Evolutionary conservation across 164 flowering plant genomes (phyloP).

Genomic region (Chimonanthus salicifolius): DNA sequence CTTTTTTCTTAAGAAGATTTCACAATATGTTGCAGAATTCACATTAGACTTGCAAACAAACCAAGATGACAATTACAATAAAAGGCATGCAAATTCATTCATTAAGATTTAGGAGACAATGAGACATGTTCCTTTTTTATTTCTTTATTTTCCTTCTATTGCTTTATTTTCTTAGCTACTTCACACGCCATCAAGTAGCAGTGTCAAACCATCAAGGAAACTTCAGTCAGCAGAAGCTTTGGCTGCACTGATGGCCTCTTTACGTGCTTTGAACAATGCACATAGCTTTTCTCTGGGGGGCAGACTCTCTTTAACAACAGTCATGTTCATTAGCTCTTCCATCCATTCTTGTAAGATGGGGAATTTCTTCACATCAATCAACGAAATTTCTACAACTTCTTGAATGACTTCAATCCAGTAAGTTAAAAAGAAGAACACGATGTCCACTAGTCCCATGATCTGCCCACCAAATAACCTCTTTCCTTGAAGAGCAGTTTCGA

Average conservation of each 20-base stretch:
- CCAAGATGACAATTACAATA: too few species aligned
- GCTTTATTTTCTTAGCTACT: too few species aligned
- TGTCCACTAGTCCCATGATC: slow-evolving; percentile 32
- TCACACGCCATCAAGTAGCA: too few species aligned
- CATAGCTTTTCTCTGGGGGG: slow-evolving; percentile 28
- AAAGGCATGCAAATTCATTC: too few species aligned
- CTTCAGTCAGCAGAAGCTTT: not conserved
- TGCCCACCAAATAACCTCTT: slow-evolving; percentile 51
- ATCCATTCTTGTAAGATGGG: slow-evolving; percentile 35
- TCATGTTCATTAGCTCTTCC: slow-evolving; percentile 14
- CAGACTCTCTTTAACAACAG: slow-evolving; percentile 26
- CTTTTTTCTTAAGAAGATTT: too few species aligned
- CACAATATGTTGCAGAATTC: too few species aligned
- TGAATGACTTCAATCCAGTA: slow-evolving; percentile 24
- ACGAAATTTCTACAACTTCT: slow-evolving; percentile 24
- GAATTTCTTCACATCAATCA: slow-evolving; percentile 30
- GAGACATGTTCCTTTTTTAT: too few species aligned
- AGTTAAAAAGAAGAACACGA: slow-evolving; percentile 25
- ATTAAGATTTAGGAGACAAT: too few species aligned
- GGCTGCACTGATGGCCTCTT: slow-evolving; percentile 3
- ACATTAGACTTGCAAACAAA: too few species aligned
- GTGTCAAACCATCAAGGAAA: not conserved
- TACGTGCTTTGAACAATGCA: slow-evolving; percentile 7
- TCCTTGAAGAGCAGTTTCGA: slow-evolving; percentile 35
- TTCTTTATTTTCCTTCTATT: not conserved